Evolutionary conservation across 371 early-diverging fungal genomes (phyloP).

Genomic region (Parasitella parasitica): DNA sequence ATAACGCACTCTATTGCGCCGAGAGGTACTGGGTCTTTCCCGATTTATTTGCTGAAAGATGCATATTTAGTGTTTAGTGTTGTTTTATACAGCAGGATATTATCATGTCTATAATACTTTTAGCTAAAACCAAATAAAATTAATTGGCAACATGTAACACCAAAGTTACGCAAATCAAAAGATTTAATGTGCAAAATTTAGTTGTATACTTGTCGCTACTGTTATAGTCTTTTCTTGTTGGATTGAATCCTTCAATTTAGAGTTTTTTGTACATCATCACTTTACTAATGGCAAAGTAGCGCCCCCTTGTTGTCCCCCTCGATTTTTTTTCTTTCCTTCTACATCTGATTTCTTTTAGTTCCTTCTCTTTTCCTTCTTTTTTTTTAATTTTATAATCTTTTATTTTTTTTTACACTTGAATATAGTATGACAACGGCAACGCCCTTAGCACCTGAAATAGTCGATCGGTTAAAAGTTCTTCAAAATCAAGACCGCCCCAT

Average conservation of each 20-base stretch:
- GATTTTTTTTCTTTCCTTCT: constrained; percentile 10
- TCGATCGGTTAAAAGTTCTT: constrained; percentile 26
- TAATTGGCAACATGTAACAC: background rate
- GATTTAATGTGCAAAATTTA: background rate
- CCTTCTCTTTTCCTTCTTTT: background rate
- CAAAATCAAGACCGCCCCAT: constrained; percentile 31
- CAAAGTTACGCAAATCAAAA: background rate
- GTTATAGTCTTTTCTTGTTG: no score
- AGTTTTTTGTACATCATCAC: background rate
- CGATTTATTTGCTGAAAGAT: no score
- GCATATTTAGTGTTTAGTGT: no score
- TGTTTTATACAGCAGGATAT: no score
- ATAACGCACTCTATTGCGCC: no score
- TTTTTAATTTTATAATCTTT: background rate
- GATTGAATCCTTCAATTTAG: background rate
- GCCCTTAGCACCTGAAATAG: constrained; percentile 32
- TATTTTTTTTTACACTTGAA: background rate
- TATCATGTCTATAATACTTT: no score
- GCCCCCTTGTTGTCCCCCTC: background rate
- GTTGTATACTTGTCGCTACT: background rate
- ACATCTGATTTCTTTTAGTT: background rate
- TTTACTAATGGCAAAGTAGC: background rate
- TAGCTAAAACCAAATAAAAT: no score
- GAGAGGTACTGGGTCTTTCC: no score
- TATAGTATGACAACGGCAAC: background rate